Evolutionary conservation across 1,284 basidiomycete genomes (phyloP).

Genomic region (Inonotus obliquus): DNA sequence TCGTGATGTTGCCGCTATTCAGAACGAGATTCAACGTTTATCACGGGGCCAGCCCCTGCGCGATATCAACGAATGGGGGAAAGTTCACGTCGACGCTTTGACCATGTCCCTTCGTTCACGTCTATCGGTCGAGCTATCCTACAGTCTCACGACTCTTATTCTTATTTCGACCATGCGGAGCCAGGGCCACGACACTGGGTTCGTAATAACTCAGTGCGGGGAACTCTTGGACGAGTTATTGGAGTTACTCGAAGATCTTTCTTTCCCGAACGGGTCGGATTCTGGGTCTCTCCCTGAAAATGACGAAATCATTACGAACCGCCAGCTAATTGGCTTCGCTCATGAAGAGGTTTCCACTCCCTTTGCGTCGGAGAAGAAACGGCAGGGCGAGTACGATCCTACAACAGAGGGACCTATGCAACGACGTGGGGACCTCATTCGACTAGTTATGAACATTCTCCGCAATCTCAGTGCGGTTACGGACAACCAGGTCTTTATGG

Average conservation of each 20-base stretch:
- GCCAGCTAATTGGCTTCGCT: slow-evolving; percentile 55
- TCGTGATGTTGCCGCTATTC: slow-evolving; percentile 72
- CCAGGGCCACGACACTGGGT: slow-evolving; percentile 50
- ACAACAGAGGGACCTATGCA: slow-evolving; percentile 45
- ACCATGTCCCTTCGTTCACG: slow-evolving; percentile 88
- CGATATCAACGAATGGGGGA: slow-evolving; percentile 77
- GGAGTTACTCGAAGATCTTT: slow-evolving; percentile 81
- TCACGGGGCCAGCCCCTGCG: slow-evolving; percentile 33
- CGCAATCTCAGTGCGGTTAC: slow-evolving; percentile 77
- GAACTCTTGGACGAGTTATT: slow-evolving; percentile 87
- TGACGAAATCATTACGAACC: slow-evolving; percentile 51
- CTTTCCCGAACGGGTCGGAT: slow-evolving; percentile 45
- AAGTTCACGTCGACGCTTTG: slow-evolving; percentile 85
- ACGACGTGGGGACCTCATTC: slow-evolving; percentile 65
- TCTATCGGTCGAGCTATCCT: slow-evolving; percentile 80
- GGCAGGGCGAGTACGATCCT: slow-evolving; percentile 44
- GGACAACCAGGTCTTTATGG: slow-evolving; percentile 72
- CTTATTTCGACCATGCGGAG: slow-evolving; percentile 77
- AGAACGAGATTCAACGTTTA: slow-evolving; percentile 53
- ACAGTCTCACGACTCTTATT: slow-evolving; percentile 86
- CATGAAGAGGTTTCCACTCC: slow-evolving; percentile 52
- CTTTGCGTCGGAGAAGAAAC: slow-evolving; percentile 49
- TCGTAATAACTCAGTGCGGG: slow-evolving; percentile 71
- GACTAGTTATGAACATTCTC: slow-evolving; percentile 76
- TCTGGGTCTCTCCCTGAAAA: slow-evolving; percentile 29